Evolutionary conservation across 192 early-diverging fungal genomes (phyloP).

Genomic region (Coemansia sp.): DNA sequence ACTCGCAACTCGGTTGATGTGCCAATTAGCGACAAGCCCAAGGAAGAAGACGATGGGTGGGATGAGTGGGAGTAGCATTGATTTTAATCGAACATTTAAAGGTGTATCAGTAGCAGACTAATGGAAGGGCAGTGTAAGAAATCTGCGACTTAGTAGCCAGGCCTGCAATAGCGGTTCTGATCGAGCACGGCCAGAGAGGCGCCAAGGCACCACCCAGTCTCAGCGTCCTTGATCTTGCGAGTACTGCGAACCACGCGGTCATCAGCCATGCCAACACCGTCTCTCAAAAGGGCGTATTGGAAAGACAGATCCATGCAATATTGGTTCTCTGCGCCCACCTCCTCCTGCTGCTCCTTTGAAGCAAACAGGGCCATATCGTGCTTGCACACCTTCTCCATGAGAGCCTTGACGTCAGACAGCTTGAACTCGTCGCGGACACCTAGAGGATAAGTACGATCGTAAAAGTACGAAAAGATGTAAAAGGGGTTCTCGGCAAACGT

Average conservation of each 20-base stretch:
- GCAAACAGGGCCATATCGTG: conserved; percentile 54
- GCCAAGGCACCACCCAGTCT: conserved; percentile 97
- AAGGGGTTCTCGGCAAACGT: conserved; percentile 74
- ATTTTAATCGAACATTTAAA: not conserved
- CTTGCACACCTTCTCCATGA: conserved; percentile 70
- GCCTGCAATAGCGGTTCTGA: conserved; percentile 40
- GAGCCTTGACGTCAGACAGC: conserved; percentile 62
- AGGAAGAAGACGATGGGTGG: conserved; percentile 39
- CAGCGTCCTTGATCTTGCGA: conserved; percentile 88
- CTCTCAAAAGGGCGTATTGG: conserved; percentile 76
- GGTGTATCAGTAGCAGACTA: not conserved
- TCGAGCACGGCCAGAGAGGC: conserved; percentile 85
- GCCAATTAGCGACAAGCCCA: conserved; percentile 1
- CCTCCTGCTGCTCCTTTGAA: conserved; percentile 54
- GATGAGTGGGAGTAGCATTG: conserved; percentile 51
- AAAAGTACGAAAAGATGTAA: conserved; percentile 96
- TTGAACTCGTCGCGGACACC: conserved; percentile 71
- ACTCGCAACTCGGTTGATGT: not conserved
- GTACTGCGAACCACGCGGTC: conserved; percentile 71
- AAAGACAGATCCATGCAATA: conserved; percentile 92
- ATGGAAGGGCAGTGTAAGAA: not conserved
- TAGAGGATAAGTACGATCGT: conserved; percentile 77
- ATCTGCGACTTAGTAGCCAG: not conserved
- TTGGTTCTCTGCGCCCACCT: conserved; percentile 57
- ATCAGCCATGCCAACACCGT: conserved; percentile 79